These are phyloP conservation scores for Ogataea saltuana DNA, from an alignment of 805 yeast genomes.

Conservation along the genomic window DNA sequence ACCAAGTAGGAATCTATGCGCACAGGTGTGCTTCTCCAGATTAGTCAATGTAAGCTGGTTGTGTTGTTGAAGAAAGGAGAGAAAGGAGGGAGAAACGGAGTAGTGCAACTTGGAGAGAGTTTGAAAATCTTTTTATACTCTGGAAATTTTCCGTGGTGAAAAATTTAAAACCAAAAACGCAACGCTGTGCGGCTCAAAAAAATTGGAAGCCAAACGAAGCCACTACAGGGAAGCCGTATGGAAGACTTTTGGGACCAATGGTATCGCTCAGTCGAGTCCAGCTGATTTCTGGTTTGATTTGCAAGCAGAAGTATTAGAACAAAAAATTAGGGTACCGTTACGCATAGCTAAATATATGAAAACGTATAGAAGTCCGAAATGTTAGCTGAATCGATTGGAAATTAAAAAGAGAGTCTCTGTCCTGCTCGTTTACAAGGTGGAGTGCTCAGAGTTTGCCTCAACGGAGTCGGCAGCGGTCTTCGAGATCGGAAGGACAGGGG, in stretches of 20 bases:
- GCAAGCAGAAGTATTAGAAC: too few relatives aligned
- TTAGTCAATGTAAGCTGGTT: constrained; percentile 31
- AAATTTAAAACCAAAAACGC: neutral
- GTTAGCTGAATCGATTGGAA: too few relatives aligned
- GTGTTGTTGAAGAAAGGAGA: constrained; percentile 18
- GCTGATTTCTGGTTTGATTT: too few relatives aligned
- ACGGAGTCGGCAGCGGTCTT: constrained; percentile 5
- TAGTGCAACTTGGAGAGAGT: neutral
- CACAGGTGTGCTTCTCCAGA: constrained; percentile 13
- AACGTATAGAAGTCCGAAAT: too few relatives aligned
- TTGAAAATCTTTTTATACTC: neutral
- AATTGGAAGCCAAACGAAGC: neutral
- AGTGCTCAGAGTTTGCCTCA: constrained; percentile 5
- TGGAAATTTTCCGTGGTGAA: too few relatives aligned
- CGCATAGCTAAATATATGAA: too few relatives aligned
- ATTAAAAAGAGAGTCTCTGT: too few relatives aligned
- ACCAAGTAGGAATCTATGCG: too few relatives aligned
- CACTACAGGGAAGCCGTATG: too few relatives aligned
- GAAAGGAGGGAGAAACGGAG: neutral
- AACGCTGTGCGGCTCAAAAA: neutral
- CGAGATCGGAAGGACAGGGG: constrained; percentile 3
- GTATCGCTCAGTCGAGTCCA: too few relatives aligned
- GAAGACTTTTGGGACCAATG: too few relatives aligned
- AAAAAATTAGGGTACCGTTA: too few relatives aligned
- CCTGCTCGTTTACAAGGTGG: constrained; percentile 3